Conservation (phyloP, 2,329 filamentous ascomycete genomes). For the Ascochyta pisi region DNA sequence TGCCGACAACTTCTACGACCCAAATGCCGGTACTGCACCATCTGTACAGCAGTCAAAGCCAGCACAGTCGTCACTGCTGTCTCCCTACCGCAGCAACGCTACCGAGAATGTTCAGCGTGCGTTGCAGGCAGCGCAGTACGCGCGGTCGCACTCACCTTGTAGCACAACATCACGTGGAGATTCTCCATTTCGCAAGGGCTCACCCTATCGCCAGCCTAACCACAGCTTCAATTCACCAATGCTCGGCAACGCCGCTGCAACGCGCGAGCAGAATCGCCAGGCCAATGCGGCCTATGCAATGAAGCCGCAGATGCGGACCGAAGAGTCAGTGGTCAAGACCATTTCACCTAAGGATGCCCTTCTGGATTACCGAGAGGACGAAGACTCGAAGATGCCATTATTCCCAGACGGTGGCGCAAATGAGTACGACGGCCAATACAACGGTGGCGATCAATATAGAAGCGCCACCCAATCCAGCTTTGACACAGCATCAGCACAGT, state of each 20-base stretch:
- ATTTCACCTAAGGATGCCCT: constrained; percentile 95
- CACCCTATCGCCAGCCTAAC: constrained; percentile 55
- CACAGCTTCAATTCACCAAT: constrained; percentile 51
- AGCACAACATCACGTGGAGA: constrained; percentile 66
- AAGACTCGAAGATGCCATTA: constrained; percentile 73
- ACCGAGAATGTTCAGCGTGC: constrained; percentile 72
- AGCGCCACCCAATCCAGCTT: constrained; percentile 46
- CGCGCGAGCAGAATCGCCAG: constrained; percentile 68
- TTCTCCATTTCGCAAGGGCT: constrained; percentile 81
- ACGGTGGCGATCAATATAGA: constrained; percentile 50
- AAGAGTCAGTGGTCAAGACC: constrained; percentile 68
- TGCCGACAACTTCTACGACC: constrained; percentile 83
- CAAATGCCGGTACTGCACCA: constrained; percentile 65
- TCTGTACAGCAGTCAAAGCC: constrained; percentile 54
- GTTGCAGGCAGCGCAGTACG: constrained; percentile 79
- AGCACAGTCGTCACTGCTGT: constrained; percentile 56
- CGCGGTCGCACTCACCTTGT: constrained; percentile 64
- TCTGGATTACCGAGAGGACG: constrained; percentile 80
- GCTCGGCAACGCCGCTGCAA: constrained; percentile 63
- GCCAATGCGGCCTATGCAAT: constrained; percentile 61
- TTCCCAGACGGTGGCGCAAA: constrained; percentile 69
- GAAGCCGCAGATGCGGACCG: constrained; percentile 49
- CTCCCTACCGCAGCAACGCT: constrained; percentile 54
- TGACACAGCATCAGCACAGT: constrained; percentile 44
- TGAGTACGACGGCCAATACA: constrained; percentile 58